phyloP scores from a whole-genome alignment of 768 basidiomycete species.

The Agaricus subrufescens region DNA sequence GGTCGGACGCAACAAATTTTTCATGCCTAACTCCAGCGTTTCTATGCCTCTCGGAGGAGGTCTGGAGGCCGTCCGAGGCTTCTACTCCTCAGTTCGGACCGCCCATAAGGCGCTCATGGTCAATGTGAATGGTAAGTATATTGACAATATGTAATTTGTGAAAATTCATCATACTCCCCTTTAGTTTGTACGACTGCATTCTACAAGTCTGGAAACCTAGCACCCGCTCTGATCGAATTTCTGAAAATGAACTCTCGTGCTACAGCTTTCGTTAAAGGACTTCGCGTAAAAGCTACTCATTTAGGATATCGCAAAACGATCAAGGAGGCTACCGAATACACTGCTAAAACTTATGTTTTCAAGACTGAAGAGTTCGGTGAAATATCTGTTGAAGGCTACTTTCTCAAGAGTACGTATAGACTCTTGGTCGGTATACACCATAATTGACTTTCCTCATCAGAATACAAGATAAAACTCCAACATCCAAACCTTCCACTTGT shows the following conservation, averaged over 20 bases:
- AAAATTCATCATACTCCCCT: neutral
- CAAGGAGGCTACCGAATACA: constrained; percentile 46
- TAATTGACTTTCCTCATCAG: constrained; percentile 28
- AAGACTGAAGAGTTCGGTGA: constrained; percentile 51
- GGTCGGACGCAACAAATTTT: constrained; percentile 64
- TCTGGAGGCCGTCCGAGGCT: constrained; percentile 54
- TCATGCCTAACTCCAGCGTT: constrained; percentile 48
- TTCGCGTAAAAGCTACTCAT: constrained; percentile 64
- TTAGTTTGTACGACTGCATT: constrained; percentile 57
- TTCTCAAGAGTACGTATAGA: constrained; percentile 52
- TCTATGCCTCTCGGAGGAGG: constrained; percentile 50
- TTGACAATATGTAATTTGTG: constrained; percentile 13
- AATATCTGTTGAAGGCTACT: constrained; percentile 59
- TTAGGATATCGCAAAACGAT: constrained; percentile 75
- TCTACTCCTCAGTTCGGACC: constrained; percentile 57
- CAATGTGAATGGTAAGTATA: constrained; percentile 53
- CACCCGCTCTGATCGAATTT: constrained; percentile 55
- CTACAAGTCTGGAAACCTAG: constrained; percentile 60
- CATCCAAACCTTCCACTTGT: constrained; percentile 52
- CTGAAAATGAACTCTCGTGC: constrained; percentile 45
- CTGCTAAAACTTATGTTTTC: constrained; percentile 48
- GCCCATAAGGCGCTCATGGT: constrained; percentile 55
- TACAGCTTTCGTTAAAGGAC: constrained; percentile 58
- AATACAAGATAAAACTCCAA: constrained; percentile 52
- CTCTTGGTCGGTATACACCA: neutral